Percentiles rank a stretch among this genome's conserved stretches.
These are phyloP conservation scores for Boehmeria nivea DNA, from an alignment of 306 rosid species.

Conservation along the genomic window DNA sequence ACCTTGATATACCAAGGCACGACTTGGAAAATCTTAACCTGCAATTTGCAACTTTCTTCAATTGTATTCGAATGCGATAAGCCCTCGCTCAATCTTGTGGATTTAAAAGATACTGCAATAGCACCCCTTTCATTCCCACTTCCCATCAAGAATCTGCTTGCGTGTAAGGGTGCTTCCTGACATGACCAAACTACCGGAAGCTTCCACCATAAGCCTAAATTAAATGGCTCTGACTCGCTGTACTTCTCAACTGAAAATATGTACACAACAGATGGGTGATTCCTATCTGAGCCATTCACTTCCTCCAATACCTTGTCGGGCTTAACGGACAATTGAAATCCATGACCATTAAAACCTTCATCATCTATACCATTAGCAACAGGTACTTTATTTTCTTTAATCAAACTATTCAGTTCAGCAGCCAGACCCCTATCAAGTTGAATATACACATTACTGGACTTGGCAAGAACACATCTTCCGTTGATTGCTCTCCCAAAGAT, in stretches of 20 bases:
- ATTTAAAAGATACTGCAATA: conserved; percentile 74
- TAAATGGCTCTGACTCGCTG: conserved; percentile 48
- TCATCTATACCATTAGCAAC: conserved; percentile 22
- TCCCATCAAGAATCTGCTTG: conserved; percentile 81
- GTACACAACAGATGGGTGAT: conserved; percentile 48
- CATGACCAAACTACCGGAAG: conserved; percentile 69
- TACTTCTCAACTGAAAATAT: conserved; percentile 53
- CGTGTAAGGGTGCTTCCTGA: conserved; percentile 68
- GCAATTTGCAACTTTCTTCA: conserved; percentile 55
- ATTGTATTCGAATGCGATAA: conserved; percentile 24
- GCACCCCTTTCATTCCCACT: conserved; percentile 96
- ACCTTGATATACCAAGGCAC: conserved; percentile 98
- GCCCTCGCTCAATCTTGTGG: conserved; percentile 46
- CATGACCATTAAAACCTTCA: conserved; percentile 45
- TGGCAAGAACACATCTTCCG: conserved; percentile 78
- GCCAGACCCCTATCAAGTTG: conserved; percentile 61
- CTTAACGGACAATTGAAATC: conserved; percentile 62
- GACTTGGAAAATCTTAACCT: conserved; percentile 79
- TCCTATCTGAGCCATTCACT: conserved; percentile 24
- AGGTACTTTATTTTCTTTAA: conserved; percentile 30
- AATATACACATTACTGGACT: conserved; percentile 67
- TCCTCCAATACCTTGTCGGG: conserved; percentile 62
- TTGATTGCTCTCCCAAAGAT: conserved; percentile 68
- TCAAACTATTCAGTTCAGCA: conserved; percentile 46
- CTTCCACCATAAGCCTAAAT: conserved; percentile 79